Percentiles rank a stretch among this genome's conserved stretches.
phyloP scores from a whole-genome alignment of 768 basidiomycete species.

The Agrocybe chaxingu region DNA sequence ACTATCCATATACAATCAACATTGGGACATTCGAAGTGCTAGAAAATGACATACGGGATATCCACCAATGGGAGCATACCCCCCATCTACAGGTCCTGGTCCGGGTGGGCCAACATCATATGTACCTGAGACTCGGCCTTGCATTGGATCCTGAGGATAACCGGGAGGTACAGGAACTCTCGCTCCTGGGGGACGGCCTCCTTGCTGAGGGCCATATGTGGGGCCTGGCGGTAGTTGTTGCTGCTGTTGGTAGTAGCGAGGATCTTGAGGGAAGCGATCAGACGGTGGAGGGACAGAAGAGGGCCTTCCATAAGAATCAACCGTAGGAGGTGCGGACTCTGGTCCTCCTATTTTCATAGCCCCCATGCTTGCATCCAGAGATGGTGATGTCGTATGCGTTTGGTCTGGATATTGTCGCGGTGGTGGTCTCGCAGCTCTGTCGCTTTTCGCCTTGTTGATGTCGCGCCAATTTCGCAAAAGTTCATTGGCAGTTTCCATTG shows the following conservation, averaged over 20 bases:
- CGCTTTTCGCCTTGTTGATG: conserved; percentile 73
- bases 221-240: conserved; percentile 19
- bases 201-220: conserved; percentile 20
- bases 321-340: conserved; percentile 29
- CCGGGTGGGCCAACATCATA: conserved; percentile 23
- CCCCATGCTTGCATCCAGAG: conserved; percentile 27
- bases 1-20: not conserved
- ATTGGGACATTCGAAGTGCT: not conserved
- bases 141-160: conserved; percentile 39
- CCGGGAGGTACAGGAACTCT: conserved; percentile 40
- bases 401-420: conserved; percentile 30
- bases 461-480: conserved; percentile 87
- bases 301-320: conserved; percentile 37
- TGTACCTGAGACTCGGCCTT: conserved; percentile 21
- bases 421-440: conserved; percentile 39
- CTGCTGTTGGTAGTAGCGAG: conserved; percentile 34
- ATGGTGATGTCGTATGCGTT: conserved; percentile 28
- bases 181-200: conserved; percentile 37
- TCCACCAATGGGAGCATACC: conserved; percentile 31
- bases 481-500: conserved; percentile 97
- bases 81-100: conserved; percentile 20
- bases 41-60: conserved; percentile 33
- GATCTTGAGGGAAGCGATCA: conserved; percentile 39
- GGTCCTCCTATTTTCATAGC: conserved; percentile 41
- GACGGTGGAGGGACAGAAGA: conserved; percentile 28